Percentiles rank a stretch among this genome's conserved stretches.
Evolutionary conservation across 495 filamentous ascomycete species (phyloP).

Genomic region (Neurospora terricola): DNA sequence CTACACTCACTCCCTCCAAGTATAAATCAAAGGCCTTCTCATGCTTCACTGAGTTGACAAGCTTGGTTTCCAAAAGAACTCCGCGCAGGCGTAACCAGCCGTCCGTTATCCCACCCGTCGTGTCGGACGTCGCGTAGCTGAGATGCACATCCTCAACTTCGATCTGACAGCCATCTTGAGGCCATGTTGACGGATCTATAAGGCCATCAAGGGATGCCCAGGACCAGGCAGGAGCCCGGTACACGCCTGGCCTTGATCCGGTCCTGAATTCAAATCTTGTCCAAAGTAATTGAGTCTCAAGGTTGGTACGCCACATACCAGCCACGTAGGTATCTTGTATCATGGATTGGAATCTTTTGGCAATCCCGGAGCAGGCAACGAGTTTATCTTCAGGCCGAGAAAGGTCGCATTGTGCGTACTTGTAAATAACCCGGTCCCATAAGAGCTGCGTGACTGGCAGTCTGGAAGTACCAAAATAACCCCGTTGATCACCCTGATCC

Average conservation of each 20-base stretch:
- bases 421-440: not conserved
- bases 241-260: not conserved
- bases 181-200: rapidly evolving
- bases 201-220: not conserved
- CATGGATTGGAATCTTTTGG: not conserved
- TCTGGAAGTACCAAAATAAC: too few species aligned
- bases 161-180: not conserved
- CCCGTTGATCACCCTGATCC: not conserved
- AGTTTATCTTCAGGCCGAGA: not conserved
- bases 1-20: not conserved
- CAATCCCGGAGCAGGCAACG: not conserved
- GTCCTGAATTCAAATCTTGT: rapidly evolving
- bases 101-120: not conserved
- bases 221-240: not conserved
- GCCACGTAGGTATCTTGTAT: not conserved
- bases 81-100: not conserved
- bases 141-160: not conserved
- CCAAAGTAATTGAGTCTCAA: not conserved
- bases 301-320: not conserved
- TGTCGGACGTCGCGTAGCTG: not conserved
- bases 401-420: not conserved
- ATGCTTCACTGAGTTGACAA: not conserved
- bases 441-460: too few species aligned
- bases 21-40: not conserved
- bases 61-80: not conserved